Evolutionary conservation across 2,329 filamentous ascomycete species (phyloP), one percentile per base, ranked within the genome.

Genomic region (Helotiales sp.): DNA sequence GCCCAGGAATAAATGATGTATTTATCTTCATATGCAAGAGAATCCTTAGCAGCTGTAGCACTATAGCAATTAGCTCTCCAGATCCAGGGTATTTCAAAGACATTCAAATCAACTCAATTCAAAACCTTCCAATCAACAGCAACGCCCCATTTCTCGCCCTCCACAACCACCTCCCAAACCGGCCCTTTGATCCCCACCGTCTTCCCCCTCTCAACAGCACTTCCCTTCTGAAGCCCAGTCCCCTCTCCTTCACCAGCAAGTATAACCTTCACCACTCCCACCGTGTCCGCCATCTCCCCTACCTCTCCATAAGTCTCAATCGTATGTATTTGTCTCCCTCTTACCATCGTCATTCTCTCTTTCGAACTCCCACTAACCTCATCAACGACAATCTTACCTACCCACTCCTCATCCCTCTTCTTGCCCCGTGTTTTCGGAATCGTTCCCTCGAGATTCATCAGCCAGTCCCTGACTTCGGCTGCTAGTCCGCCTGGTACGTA

Each of bases 401-500:
- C 28, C 78, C 77, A 78, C 32, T 60, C 40, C 47, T 72, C 69
- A 10, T 72, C 70, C n/a, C 60, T 57, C 32, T 45, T 58, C 32
- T 66, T 70, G 20, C 62, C 17, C 52, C 43, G 17, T 43, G 54
- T 64, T 8, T 67, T 52, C 32, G 72, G 61, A 62, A 71, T 52
- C 2, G 73, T 37, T 61, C 67, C 68, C 40, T 77, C 75, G 10
- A 78, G 67, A 62, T 85, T 83, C 17, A 86, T 75, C 13, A 87
- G 77, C 84, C 84, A 87, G 17, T 79, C 77, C 58, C 83, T 80
- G 32, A 86, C 74, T 57, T 80, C 82, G 0, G 80, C 78, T 2
- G 85, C 85, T 63, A 85, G 76, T 1, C 85, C 85, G 3, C 80
- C 79, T 1, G 80, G 76, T 0, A 85, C 54, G 69, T 83, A 86